phyloP scores from a whole-genome alignment of 169 alveolate genomes.

The Plasmodium adleri region DNA sequence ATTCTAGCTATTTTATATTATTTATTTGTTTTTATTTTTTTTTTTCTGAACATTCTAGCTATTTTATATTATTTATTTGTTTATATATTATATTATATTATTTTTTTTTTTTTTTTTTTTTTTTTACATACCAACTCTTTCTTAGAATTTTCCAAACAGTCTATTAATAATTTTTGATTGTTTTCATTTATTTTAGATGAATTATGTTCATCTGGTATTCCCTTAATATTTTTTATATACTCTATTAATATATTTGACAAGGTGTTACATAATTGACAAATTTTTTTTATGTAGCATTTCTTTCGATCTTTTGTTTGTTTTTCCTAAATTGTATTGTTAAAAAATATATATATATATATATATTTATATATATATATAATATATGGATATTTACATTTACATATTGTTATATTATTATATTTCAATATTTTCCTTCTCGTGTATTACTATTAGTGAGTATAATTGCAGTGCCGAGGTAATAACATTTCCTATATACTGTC shows the following conservation, averaged over 20 bases:
- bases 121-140: no score
- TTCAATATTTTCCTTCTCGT: constrained; percentile 3
- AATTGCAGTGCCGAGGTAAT: constrained; percentile 25
- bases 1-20: no score
- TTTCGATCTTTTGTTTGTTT: constrained; percentile 3
- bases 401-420: neutral
- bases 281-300: constrained; percentile 29
- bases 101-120: no score
- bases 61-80: no score
- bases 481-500: constrained; percentile 27
- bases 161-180: no score
- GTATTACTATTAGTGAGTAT: constrained; percentile 30
- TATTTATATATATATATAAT: no score
- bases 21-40: no score
- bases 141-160: no score
- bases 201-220: neutral
- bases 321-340: constrained; percentile 15
- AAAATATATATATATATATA: no score
- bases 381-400: neutral
- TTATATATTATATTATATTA: no score
- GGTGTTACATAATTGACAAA: constrained; percentile 20
- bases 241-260: constrained; percentile 22
- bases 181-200: no score
- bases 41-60: no score
- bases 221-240: constrained; percentile 9